Evolutionary conservation across 768 basidiomycete species (phyloP).

Genomic region (Kwoniella dejecticola): DNA sequence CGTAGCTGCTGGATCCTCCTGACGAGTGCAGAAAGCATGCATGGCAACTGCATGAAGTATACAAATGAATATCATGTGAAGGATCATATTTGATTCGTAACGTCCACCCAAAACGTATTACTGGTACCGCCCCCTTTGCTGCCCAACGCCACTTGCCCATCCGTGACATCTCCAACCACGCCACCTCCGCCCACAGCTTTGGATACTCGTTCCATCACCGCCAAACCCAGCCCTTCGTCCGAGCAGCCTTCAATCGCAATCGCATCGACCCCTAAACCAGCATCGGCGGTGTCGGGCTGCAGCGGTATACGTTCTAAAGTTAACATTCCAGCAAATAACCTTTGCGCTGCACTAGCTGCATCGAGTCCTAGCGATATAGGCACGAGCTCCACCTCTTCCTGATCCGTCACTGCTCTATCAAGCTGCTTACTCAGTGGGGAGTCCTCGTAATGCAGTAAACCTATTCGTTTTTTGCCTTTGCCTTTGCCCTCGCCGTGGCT

Average conservation of each 20-base stretch:
- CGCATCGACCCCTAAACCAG: conserved; percentile 64
- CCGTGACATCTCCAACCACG: conserved; percentile 25
- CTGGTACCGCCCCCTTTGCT: conserved; percentile 1
- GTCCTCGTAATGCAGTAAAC: conserved; percentile 43
- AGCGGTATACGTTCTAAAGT: conserved; percentile 64
- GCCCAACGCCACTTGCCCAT: conserved; percentile 4
- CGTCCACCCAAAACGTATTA: conserved; percentile 48
- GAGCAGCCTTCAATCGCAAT: conserved; percentile 83
- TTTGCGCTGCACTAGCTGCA: conserved; percentile 69
- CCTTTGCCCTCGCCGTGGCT: too few species aligned
- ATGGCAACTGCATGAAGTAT: too few species aligned
- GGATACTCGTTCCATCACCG: conserved; percentile 89
- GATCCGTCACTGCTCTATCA: not conserved
- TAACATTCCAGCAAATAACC: conserved; percentile 83
- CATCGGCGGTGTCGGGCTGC: not conserved
- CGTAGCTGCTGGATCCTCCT: too few species aligned
- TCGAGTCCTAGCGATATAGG: conserved; percentile 45
- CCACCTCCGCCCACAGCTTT: conserved; percentile 76
- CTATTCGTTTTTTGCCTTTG: conserved; percentile 18
- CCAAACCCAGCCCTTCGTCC: conserved; percentile 80
- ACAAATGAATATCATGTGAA: too few species aligned
- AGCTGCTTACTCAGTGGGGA: conserved; percentile 33
- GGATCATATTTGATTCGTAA: conserved; percentile 2
- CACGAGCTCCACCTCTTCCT: conserved; percentile 19
- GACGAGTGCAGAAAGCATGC: too few species aligned